phyloP scores from a whole-genome alignment of 108 stramenopile genomes.

The Pseudonitzschia multistriata region DNA sequence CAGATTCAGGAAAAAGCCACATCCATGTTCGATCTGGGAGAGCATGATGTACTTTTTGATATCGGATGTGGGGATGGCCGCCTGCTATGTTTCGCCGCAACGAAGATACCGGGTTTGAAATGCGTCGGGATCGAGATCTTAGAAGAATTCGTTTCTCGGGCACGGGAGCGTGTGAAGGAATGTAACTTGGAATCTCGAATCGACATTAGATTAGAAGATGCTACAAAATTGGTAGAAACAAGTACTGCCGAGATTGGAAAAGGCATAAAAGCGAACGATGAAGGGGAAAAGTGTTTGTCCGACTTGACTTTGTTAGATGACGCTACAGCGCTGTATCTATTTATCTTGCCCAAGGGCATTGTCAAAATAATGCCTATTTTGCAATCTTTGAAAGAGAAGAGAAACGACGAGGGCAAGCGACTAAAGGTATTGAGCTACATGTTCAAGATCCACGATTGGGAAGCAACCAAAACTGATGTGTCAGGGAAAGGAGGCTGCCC shows the following conservation, averaged over 20 bases:
- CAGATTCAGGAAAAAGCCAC: slow-evolving; percentile 55
- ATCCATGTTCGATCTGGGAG: slow-evolving; percentile 36
- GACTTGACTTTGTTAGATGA: slow-evolving; percentile 55
- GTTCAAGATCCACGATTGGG: slow-evolving; percentile 71
- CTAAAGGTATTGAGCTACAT: slow-evolving; percentile 69
- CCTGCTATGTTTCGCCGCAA: slow-evolving; percentile 57
- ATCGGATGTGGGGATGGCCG: slow-evolving; percentile 88
- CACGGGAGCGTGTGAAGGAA: slow-evolving; percentile 25
- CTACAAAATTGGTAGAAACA: slow-evolving; percentile 28
- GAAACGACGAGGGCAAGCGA: slow-evolving; percentile 27
- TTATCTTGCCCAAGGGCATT: slow-evolving; percentile 78
- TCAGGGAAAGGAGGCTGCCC: slow-evolving; percentile 51
- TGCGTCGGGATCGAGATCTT: slow-evolving; percentile 83
- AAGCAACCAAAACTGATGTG: slow-evolving; percentile 46
- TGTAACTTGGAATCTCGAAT: slow-evolving; percentile 29
- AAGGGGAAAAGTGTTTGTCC: slow-evolving; percentile 12
- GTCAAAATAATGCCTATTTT: slow-evolving; percentile 56
- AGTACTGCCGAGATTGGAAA: background rate
- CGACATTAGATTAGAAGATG: slow-evolving; percentile 60
- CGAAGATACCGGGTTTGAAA: slow-evolving; percentile 31
- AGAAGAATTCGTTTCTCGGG: slow-evolving; percentile 47
- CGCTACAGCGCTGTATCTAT: slow-evolving; percentile 83
- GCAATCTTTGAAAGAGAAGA: slow-evolving; percentile 41
- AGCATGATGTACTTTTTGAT: slow-evolving; percentile 75
- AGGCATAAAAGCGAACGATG: background rate